Percentiles rank a stretch among this genome's conserved stretches.
These are phyloP conservation scores for Botrytis fabae DNA, from an alignment of 2,329 filamentous ascomycete genomes.

Conservation along the genomic window DNA sequence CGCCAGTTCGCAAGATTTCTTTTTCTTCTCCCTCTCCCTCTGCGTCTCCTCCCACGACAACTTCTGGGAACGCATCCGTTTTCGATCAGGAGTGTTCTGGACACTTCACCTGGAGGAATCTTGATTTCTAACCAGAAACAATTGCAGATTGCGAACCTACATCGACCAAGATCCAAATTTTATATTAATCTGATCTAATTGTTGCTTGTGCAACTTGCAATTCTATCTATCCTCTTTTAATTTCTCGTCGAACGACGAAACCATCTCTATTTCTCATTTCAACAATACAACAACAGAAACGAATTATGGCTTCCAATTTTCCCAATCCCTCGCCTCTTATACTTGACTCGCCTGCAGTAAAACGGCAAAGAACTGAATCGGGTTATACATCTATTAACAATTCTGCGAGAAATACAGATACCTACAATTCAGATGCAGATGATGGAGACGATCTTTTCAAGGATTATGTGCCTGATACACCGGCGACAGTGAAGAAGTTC, in stretches of 20 bases:
- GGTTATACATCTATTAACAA: slow-evolving; percentile 38
- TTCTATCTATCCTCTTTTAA: background rate
- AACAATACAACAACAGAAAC: slow-evolving; percentile 2
- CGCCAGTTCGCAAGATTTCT: background rate
- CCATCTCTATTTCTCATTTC: background rate
- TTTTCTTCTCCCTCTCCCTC: background rate
- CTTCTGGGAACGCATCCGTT: background rate
- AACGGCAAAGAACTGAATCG: slow-evolving; percentile 39
- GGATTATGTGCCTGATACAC: slow-evolving; percentile 44
- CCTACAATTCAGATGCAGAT: slow-evolving; percentile 45
- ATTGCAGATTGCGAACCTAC: background rate
- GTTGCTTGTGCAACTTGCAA: background rate
- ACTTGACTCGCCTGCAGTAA: slow-evolving; percentile 36
- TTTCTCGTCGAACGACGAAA: background rate
- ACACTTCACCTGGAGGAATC: background rate
- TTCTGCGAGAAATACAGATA: slow-evolving; percentile 31
- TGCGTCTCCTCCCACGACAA: background rate
- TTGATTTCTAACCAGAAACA: background rate
- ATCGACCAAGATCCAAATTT: background rate
- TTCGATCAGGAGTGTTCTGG: background rate
- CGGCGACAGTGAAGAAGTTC: slow-evolving; percentile 28
- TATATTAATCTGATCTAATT: background rate
- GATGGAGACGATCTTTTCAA: slow-evolving; percentile 51
- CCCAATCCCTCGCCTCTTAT: slow-evolving; percentile 20
- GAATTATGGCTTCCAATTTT: slow-evolving; percentile 31